phyloP scores from a whole-genome alignment of 179 eudicot species.

The Amaranthus tricolor region DNA sequence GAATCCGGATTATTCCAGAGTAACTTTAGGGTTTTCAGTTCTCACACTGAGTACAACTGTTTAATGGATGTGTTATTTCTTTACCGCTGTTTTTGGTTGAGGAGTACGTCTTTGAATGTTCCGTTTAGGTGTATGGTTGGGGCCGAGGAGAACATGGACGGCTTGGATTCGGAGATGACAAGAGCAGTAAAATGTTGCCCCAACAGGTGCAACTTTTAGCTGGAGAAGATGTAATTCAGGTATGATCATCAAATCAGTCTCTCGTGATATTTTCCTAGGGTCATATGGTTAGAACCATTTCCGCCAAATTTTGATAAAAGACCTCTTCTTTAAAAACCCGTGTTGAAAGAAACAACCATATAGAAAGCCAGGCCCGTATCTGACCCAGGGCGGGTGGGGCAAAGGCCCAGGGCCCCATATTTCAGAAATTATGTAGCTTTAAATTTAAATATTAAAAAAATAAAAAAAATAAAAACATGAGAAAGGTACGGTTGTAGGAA shows the following conservation, averaged over 20 bases:
- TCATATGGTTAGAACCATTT: not conserved
- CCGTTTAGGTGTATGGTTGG: slow-evolving; percentile 86
- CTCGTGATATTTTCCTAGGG: not conserved
- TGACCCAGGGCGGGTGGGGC: too few relatives aligned
- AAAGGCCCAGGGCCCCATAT: too few relatives aligned
- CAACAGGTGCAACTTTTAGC: slow-evolving; percentile 89
- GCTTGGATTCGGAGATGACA: slow-evolving; percentile 98
- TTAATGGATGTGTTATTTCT: not conserved
- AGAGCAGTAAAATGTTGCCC: slow-evolving; percentile 98
- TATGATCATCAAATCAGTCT: slow-evolving; percentile 17
- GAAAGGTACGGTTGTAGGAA: too few relatives aligned
- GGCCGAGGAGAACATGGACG: slow-evolving; percentile 99
- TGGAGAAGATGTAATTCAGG: slow-evolving; percentile 83
- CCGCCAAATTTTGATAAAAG: not conserved
- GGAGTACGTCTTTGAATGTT: not conserved
- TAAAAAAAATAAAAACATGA: too few relatives aligned
- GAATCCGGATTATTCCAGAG: not conserved
- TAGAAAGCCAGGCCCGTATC: too few relatives aligned
- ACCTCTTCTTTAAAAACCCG: not conserved
- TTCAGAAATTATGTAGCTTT: too few relatives aligned
- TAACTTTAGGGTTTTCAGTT: not conserved
- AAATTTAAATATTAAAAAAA: too few relatives aligned
- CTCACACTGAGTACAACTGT: not conserved
- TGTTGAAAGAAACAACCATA: not conserved
- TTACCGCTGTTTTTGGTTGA: not conserved